Evolutionary conservation across 2,329 filamentous ascomycete genomes (phyloP), one percentile per base, ranked within the genome.

Genomic region (Trichoderma oligosporum): DNA sequence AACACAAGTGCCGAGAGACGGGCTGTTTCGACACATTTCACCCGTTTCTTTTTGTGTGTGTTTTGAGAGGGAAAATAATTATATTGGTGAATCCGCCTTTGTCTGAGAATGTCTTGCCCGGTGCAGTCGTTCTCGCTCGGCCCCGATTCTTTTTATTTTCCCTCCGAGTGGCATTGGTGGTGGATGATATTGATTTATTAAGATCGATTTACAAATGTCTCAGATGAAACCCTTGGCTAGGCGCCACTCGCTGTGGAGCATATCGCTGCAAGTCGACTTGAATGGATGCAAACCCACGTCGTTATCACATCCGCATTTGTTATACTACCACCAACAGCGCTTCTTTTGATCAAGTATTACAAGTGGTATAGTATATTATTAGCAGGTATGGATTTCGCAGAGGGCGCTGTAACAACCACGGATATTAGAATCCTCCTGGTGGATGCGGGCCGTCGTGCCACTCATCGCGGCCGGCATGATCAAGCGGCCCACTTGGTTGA

Each of bases 151-250:
- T 22, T 35, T 35, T 35, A 12, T 35, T 20, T 16, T 24, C 22
- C 33, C 22, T 27, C 47, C 47, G 27, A 33, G 35, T 22, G 18
- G 25, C 36, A 31, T 31, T 16, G 48, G 36, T n/a, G 36, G 25
- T n/a, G 9, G 24, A 29, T 39, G 39, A 54, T 38, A 27, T 46
- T 12, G 7, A 35, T 38, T n/a, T 46, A 36, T 44, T 33, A n/a
- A 46, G 52, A 55, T 55, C 52, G 52, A 55, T 55, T 25, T 44
- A 38, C 52, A 31, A 44, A 38, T 46, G 52, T 55, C 41, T 54
- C 31, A 29, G 47, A 51, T 51, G 47, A 4, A 39, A 38, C n/a
- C n/a, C 22, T 24, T 44, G n/a, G 39, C 49, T 36, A 22, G 39
- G 48, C 31, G 9, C 31, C 42, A 38, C 38, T 38, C 41, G 52